Percentiles rank a stretch among this genome's conserved stretches.
These are phyloP conservation scores for Fusarium concolor DNA, from an alignment of 2,329 filamentous ascomycete genomes.

Conservation along the genomic window DNA sequence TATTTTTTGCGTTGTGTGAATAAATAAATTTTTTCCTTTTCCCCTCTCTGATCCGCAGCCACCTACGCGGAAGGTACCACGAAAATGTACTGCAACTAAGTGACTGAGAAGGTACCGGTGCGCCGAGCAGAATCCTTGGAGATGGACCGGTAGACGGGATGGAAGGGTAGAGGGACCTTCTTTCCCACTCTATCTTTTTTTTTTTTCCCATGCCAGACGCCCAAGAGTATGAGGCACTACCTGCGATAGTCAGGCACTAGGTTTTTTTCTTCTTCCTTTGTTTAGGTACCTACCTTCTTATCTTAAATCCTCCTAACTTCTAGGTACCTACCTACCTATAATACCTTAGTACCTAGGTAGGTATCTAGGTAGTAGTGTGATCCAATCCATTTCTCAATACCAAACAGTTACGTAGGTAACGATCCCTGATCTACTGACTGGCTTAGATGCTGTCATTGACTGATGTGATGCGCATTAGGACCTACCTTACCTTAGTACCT, in stretches of 20 bases:
- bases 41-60: conserved; percentile 35
- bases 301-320: background rate
- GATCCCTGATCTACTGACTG: background rate
- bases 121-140: conserved; percentile 40
- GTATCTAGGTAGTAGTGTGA: too few relatives aligned
- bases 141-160: conserved; percentile 9
- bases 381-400: conserved; percentile 5
- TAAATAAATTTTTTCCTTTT: conserved; percentile 56
- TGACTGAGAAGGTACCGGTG: conserved; percentile 37
- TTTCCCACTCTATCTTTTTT: conserved; percentile 20
- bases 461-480: conserved; percentile 2
- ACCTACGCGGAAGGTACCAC: conserved; percentile 15
- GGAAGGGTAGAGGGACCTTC: conserved; percentile 29
- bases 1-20: conserved; percentile 56
- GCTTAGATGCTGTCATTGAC: conserved; percentile 12
- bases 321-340: too few relatives aligned
- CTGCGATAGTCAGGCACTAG: background rate
- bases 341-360: too few relatives aligned
- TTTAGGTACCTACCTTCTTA: background rate
- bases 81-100: conserved; percentile 27
- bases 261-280: background rate
- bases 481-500: background rate
- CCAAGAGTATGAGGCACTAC: background rate
- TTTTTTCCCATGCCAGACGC: background rate
- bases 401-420: background rate